These are phyloP conservation scores for Trypanosoma vivax DNA, from an alignment of 208 protist genomes.

Conservation along the genomic window DNA sequence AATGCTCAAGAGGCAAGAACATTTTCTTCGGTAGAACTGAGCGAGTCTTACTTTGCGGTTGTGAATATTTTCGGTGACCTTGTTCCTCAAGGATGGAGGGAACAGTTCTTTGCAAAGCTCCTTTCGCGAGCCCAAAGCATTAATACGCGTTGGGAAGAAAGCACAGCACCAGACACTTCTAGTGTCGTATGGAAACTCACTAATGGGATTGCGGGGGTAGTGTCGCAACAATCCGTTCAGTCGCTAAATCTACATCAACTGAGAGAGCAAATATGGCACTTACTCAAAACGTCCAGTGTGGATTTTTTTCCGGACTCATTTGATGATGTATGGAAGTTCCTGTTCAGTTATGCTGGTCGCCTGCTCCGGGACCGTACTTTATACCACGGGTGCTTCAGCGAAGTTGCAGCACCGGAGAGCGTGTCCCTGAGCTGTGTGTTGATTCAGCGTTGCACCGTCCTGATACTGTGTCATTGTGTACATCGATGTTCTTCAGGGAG, in stretches of 20 bases:
- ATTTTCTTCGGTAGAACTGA: background rate
- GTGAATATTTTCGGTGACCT: slow-evolving; percentile 7
- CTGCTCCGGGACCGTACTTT: background rate
- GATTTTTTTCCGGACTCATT: background rate
- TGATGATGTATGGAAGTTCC: slow-evolving; percentile 10
- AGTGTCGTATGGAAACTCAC: no score
- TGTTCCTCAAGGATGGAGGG: background rate
- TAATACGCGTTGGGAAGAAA: background rate
- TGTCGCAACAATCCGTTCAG: slow-evolving; percentile 5
- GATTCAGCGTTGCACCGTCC: background rate
- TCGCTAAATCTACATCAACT: background rate
- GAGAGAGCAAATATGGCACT: background rate
- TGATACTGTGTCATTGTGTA: slow-evolving; percentile 7
- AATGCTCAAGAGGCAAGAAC: background rate
- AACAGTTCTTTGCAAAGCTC: background rate
- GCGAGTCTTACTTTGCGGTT: background rate
- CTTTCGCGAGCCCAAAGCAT: background rate
- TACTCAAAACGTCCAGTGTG: background rate
- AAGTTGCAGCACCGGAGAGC: no score
- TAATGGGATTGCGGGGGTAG: background rate
- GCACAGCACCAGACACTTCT: background rate
- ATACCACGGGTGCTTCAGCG: no score
- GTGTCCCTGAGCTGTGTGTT: slow-evolving; percentile 3
- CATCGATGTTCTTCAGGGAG: background rate
- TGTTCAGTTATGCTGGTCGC: background rate